Evolutionary conservation across 1,139 yeast species (phyloP).

Genomic region (Nadsonia commutata): DNA sequence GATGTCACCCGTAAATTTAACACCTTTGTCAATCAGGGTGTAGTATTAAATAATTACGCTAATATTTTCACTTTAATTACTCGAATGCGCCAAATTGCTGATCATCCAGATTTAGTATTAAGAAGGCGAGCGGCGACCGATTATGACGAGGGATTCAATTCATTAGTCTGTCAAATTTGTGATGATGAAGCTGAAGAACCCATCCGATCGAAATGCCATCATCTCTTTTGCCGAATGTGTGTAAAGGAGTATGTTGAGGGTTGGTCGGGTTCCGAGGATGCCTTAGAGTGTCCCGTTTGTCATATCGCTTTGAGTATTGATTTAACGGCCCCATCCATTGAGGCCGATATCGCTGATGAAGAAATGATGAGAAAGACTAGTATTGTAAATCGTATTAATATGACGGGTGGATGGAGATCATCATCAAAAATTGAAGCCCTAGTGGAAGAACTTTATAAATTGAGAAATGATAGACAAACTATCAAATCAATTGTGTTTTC

Average conservation of each 20-base stretch:
- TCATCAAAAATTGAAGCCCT: conserved; percentile 94
- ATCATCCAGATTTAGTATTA: conserved; percentile 90
- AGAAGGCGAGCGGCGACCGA: conserved; percentile 35
- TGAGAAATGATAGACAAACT: conserved; percentile 75
- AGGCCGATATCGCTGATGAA: conserved; percentile 39
- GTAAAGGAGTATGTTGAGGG: conserved; percentile 80
- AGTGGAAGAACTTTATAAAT: conserved; percentile 78
- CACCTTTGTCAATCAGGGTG: conserved; percentile 88
- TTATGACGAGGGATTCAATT: conserved; percentile 32
- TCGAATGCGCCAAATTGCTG: conserved; percentile 94
- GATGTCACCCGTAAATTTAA: conserved; percentile 73
- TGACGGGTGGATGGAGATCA: conserved; percentile 80
- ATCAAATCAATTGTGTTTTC: conserved; percentile 93
- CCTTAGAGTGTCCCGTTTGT: conserved; percentile 85
- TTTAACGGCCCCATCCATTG: conserved; percentile 73
- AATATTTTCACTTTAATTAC: conserved; percentile 91
- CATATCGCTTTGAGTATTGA: conserved; percentile 87
- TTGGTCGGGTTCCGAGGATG: conserved; percentile 47
- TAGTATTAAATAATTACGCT: conserved; percentile 87
- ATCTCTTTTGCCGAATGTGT: conserved; percentile 83
- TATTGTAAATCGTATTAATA: conserved; percentile 74
- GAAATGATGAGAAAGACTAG: conserved; percentile 57
- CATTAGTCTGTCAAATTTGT: conserved; percentile 78
- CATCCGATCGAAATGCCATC: conserved; percentile 86
- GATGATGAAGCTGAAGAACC: conserved; percentile 98